Evolutionary conservation across 192 early-diverging fungal genomes (phyloP).

Genomic region (Coemansia sp.): DNA sequence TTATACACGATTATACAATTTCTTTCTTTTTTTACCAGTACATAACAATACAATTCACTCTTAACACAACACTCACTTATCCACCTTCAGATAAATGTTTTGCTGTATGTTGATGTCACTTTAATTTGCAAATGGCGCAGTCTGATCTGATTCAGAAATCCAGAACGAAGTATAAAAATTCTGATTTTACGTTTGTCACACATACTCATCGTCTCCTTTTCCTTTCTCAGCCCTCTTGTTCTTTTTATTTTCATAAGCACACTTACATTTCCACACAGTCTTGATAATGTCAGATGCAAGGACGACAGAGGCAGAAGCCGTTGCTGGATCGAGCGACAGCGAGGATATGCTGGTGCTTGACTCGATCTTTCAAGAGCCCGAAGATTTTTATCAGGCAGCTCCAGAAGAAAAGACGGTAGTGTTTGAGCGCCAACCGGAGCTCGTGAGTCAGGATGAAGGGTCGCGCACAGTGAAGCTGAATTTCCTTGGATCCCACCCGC

Average conservation of each 20-base stretch:
- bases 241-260: too few relatives aligned
- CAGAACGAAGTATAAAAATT: too few relatives aligned
- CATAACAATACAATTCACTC: not conserved
- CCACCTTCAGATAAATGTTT: too few relatives aligned
- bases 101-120: too few relatives aligned
- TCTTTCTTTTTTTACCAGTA: not conserved
- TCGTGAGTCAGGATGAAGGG: slow-evolving; percentile 15
- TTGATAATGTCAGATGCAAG: not conserved
- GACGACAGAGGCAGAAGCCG: not conserved
- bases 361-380: slow-evolving; percentile 47
- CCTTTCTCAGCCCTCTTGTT: not conserved
- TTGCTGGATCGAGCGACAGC: slow-evolving; percentile 4
- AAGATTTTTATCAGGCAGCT: slow-evolving; percentile 47
- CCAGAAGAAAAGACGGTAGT: slow-evolving; percentile 59
- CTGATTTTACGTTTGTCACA: not conserved
- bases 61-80: too few relatives aligned
- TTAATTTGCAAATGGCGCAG: too few relatives aligned
- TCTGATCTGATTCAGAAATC: too few relatives aligned
- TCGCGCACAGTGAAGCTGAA: slow-evolving; percentile 48
- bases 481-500: slow-evolving; percentile 71
- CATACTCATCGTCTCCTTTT: not conserved
- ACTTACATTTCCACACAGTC: not conserved
- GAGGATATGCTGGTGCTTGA: slow-evolving; percentile 18
- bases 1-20: slow-evolving; percentile 9
- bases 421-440: slow-evolving; percentile 54